Conservation (phyloP, 1,284 basidiomycete genomes). For the Papiliotrema nemorosa region DNA sequence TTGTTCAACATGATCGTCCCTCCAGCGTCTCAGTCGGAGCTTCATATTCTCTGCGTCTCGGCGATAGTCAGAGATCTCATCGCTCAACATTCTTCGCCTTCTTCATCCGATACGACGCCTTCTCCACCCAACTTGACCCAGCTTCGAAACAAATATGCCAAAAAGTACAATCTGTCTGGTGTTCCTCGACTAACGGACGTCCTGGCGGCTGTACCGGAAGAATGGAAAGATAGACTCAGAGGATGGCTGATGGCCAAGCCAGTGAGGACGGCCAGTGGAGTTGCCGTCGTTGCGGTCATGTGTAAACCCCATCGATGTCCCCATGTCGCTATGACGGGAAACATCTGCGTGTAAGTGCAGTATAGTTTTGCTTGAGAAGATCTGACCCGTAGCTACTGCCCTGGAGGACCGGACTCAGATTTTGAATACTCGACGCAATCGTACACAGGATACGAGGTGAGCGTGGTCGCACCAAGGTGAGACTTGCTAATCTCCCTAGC, state of each 20-base stretch:
- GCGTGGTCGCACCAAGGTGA: constrained; percentile 1
- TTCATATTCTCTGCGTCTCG: constrained; percentile 84
- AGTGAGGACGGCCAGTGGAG: constrained; percentile 95
- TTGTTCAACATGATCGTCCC: constrained; percentile 26
- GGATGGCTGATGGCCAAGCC: constrained; percentile 92
- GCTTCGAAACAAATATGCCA: constrained; percentile 81
- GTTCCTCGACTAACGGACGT: constrained; percentile 95
- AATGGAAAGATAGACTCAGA: constrained; percentile 86
- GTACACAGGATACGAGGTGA: constrained; percentile 84
- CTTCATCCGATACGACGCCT: constrained; percentile 25
- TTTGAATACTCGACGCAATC: constrained; percentile 99
- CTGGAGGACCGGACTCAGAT: constrained; percentile 97
- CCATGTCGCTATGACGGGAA: constrained; percentile 99
- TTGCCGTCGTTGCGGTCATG: constrained; percentile 99
- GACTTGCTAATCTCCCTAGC: constrained; percentile 44
- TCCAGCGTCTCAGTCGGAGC: constrained; percentile 69
- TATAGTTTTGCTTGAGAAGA: background rate
- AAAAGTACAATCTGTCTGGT: constrained; percentile 79
- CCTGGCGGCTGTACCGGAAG: constrained; percentile 96
- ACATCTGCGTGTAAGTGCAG: constrained; percentile 84
- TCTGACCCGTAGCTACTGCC: constrained; percentile 73
- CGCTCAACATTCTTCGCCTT: constrained; percentile 47
- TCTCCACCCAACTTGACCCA: constrained; percentile 69
- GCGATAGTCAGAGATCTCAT: constrained; percentile 94
- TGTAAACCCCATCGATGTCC: constrained; percentile 99